These are phyloP conservation scores for Albophoma yamanashiensis DNA, from an alignment of 2,329 filamentous ascomycete genomes.

Conservation along the genomic window DNA sequence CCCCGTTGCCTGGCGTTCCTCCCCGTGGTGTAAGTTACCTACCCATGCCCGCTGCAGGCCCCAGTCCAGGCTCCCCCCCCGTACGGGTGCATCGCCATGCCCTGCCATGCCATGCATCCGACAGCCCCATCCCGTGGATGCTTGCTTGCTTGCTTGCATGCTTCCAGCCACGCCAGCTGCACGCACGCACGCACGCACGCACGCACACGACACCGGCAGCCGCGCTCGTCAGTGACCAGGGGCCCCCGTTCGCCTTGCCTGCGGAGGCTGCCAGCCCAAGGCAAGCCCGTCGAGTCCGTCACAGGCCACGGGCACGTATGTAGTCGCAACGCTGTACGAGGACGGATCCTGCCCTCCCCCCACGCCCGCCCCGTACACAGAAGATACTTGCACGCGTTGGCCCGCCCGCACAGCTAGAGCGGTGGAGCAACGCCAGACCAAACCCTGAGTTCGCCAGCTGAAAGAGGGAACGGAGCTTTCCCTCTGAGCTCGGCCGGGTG, in stretches of 20 bases:
- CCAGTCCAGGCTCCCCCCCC: no score
- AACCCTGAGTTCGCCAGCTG: background rate
- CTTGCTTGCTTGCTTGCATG: background rate
- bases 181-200: background rate
- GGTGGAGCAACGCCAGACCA: background rate
- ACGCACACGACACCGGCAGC: background rate
- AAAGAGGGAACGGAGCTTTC: background rate
- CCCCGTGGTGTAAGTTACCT: no score
- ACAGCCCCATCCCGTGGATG: background rate
- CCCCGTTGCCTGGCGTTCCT: no score
- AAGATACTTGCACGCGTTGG: background rate
- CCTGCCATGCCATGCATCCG: background rate
- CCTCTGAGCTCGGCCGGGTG: constrained; percentile 1
- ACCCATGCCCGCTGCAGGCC: no score
- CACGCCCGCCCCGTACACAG: no score
- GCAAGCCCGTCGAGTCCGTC: background rate
- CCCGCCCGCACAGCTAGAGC: background rate
- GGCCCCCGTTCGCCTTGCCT: background rate
- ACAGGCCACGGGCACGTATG: background rate
- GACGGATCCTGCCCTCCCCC: no score
- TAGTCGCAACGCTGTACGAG: no score
- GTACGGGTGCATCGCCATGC: background rate
- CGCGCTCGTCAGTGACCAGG: background rate
- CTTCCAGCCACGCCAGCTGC: background rate
- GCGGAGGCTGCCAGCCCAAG: no score